These are phyloP conservation scores for Copromyces sp. DNA, from an alignment of 495 filamentous ascomycete species.

Conservation along the genomic window DNA sequence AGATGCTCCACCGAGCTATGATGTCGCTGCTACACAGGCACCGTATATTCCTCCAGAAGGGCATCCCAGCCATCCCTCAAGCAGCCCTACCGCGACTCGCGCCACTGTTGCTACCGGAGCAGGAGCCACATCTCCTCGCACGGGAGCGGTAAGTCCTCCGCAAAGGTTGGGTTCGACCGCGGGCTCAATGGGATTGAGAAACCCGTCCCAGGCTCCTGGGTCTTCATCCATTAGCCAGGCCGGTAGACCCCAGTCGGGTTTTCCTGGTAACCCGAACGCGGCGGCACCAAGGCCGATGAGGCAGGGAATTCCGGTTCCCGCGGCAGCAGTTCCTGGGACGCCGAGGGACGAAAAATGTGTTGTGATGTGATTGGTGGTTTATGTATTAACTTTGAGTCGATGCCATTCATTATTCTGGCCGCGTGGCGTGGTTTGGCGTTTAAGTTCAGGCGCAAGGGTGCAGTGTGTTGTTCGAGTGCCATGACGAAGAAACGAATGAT, in stretches of 20 bases:
- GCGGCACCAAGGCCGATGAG: conserved; percentile 16
- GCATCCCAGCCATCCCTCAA: conserved; percentile 45
- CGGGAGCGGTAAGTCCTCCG: background rate
- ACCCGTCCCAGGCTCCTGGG: background rate
- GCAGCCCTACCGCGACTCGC: conserved; percentile 16
- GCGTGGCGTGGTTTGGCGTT: background rate
- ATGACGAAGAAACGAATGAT: background rate
- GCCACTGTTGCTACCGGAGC: background rate
- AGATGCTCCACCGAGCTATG: conserved; percentile 69
- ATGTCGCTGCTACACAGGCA: conserved; percentile 58
- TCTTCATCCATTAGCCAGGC: background rate
- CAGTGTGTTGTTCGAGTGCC: background rate
- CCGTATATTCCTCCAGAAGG: conserved; percentile 53
- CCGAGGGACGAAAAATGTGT: conserved; percentile 22
- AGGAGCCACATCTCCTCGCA: background rate
- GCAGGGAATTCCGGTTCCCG: conserved; percentile 13
- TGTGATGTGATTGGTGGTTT: conserved; percentile 20
- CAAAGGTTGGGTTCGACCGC: background rate
- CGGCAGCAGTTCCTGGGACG: background rate
- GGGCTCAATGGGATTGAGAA: background rate
- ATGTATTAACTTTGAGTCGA: background rate
- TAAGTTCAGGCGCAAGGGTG: background rate
- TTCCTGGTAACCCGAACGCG: background rate
- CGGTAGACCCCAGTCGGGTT: background rate
- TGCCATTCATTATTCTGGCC: no score